Evolutionary conservation across 305 asterid genomes (phyloP).

Genomic region (Rubia peregrina): DNA sequence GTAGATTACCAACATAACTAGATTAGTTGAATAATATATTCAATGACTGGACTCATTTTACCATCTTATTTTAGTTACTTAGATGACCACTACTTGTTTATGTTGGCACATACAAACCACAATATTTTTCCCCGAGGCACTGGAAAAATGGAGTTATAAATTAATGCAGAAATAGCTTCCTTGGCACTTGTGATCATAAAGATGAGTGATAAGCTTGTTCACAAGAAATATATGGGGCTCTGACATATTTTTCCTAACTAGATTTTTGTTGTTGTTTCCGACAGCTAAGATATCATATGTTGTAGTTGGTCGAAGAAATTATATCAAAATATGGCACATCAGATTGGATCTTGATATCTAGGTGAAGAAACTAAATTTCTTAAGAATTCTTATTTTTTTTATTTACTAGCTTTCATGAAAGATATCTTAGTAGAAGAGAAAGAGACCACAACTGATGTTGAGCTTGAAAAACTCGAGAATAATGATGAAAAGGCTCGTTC

Average conservation of each 20-base stretch:
- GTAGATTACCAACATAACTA: too few species aligned
- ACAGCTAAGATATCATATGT: constrained; percentile 21
- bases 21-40: neutral
- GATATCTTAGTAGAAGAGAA: constrained; percentile 43
- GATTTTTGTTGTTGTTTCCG: constrained; percentile 16
- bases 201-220: constrained; percentile 77
- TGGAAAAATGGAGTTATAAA: constrained; percentile 90
- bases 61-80: constrained; percentile 14
- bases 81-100: constrained; percentile 25
- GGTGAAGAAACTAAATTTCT: constrained; percentile 50
- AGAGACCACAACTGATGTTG: constrained; percentile 25
- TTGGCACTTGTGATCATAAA: constrained; percentile 78
- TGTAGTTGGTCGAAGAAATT: constrained; percentile 64
- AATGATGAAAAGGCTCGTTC: constrained; percentile 18
- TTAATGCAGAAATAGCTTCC: constrained; percentile 82
- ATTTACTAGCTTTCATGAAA: constrained; percentile 53
- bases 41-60: neutral
- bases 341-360: constrained; percentile 36
- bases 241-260: constrained; percentile 5
- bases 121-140: constrained; percentile 90
- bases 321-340: constrained; percentile 58
- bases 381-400: constrained; percentile 82
- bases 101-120: constrained; percentile 76
- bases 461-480: constrained; percentile 19
- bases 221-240: constrained; percentile 14